Percentiles rank a stretch among this genome's conserved stretches.
phyloP scores from a whole-genome alignment of 2,329 filamentous ascomycete genomes.

The Colletotrichum musae region DNA sequence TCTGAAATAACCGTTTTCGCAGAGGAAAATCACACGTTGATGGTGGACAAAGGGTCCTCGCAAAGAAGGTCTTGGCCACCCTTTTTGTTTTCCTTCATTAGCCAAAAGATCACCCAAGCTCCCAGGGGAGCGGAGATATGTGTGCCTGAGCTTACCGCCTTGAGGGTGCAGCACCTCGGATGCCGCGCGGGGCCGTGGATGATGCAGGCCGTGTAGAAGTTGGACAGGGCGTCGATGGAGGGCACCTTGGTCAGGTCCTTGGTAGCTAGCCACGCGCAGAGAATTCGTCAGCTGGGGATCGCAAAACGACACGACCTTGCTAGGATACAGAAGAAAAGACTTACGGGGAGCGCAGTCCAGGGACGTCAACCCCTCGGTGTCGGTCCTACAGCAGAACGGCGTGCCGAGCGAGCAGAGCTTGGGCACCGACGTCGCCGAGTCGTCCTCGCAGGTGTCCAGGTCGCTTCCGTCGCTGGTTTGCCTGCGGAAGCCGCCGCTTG shows the following conservation, averaged over 20 bases:
- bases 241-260: background rate
- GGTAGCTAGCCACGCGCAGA: background rate
- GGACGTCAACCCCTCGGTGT: background rate
- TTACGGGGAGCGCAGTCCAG: constrained; percentile 17
- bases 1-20: background rate
- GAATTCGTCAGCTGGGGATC: too few relatives aligned
- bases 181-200: background rate
- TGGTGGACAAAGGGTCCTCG: background rate
- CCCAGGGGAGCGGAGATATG: too few relatives aligned
- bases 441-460: background rate
- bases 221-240: background rate
- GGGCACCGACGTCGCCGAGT: background rate
- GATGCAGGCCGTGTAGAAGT: constrained; percentile 5
- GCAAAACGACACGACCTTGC: too few relatives aligned
- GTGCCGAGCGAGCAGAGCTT: background rate
- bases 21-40: background rate
- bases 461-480: background rate
- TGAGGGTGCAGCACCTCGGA: constrained; percentile 18
- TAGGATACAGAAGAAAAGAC: background rate
- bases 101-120: background rate
- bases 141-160: background rate
- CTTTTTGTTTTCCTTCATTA: background rate
- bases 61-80: background rate
- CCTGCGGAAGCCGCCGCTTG: background rate
- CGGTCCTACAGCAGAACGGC: constrained; percentile 9